A percentile compares a stretch with the other conserved stretches of the same genome.
Conservation (phyloP, 768 basidiomycete species). For the Infundibulicybe gibba region DNA sequence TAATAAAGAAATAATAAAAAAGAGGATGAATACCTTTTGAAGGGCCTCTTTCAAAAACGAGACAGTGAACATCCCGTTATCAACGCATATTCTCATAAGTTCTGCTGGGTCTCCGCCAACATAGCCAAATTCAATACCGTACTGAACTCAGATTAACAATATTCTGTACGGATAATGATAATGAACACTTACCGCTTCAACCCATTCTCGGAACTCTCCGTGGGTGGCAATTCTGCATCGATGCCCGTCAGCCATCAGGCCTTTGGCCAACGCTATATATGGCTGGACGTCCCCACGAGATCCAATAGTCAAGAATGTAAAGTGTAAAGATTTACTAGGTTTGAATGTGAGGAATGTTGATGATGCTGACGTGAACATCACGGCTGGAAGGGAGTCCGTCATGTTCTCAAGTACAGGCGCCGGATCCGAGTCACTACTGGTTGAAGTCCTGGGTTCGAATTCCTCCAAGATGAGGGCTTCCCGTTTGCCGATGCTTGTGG, state of each 20-base stretch:
- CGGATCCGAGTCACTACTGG: constrained; percentile 36
- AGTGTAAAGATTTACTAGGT: constrained; percentile 77
- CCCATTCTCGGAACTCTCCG: constrained; percentile 92
- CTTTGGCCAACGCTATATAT: constrained; percentile 94
- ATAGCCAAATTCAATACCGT: constrained; percentile 93
- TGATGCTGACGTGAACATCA: constrained; percentile 96
- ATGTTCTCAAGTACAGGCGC: constrained; percentile 48
- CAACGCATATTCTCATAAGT: constrained; percentile 95
- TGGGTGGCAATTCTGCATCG: constrained; percentile 90
- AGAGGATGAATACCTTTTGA: constrained; percentile 54
- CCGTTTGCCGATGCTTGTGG: constrained; percentile 49
- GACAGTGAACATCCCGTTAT: constrained; percentile 97
- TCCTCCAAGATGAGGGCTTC: constrained; percentile 85
- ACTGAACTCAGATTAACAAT: constrained; percentile 36
- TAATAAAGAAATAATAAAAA: constrained; percentile 2
- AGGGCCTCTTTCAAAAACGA: constrained; percentile 91
- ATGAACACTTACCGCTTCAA: constrained; percentile 72
- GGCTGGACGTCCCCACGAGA: constrained; percentile 98
- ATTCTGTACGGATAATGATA: constrained; percentile 1
- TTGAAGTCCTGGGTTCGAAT: constrained; percentile 53
- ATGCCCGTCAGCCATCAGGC: constrained; percentile 87
- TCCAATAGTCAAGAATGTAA: constrained; percentile 95
- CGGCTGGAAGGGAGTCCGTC: constrained; percentile 75
- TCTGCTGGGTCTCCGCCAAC: constrained; percentile 98
- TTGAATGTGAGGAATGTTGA: constrained; percentile 97